A percentile compares a stretch with the other conserved stretches of the same genome.
Conservation (phyloP, 805 yeast species). For the Scheffersomyces coipomensis region DNA sequence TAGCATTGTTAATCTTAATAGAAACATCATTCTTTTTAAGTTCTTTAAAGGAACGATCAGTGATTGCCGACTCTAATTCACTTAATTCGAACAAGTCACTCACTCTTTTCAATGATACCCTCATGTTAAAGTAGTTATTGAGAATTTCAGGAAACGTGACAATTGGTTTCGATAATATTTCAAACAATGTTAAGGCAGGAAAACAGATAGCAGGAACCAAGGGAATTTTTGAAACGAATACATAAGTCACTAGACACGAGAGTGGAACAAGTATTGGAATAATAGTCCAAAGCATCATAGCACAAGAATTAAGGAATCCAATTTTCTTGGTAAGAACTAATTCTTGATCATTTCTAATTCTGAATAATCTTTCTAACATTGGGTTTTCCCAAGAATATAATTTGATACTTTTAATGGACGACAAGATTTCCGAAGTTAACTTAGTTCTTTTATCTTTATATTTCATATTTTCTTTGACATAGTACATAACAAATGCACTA, state of each 20-base stretch:
- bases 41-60: background rate
- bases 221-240: slow-evolving; percentile 16
- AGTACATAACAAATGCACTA: slow-evolving; percentile 20
- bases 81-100: slow-evolving; percentile 29
- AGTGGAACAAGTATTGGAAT: slow-evolving; percentile 36
- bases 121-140: slow-evolving; percentile 24
- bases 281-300: slow-evolving; percentile 33
- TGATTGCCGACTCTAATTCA: slow-evolving; percentile 25
- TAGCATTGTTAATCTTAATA: slow-evolving; percentile 26
- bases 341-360: slow-evolving; percentile 35
- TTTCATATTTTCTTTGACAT: slow-evolving; percentile 27
- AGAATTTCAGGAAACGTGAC: slow-evolving; percentile 26
- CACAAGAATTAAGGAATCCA: slow-evolving; percentile 31
- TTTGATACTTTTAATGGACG: slow-evolving; percentile 36
- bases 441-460: slow-evolving; percentile 36
- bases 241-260: slow-evolving; percentile 32
- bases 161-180: slow-evolving; percentile 34
- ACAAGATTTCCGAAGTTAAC: slow-evolving; percentile 36
- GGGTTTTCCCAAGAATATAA: slow-evolving; percentile 44
- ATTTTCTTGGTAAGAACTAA: slow-evolving; percentile 22
- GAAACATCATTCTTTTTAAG: no score
- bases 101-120: slow-evolving; percentile 32
- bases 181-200: slow-evolving; percentile 39
- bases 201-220: slow-evolving; percentile 37
- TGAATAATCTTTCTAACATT: slow-evolving; percentile 29